Evolutionary conservation across 495 filamentous ascomycete genomes (phyloP).

Genomic region (Tuber indicum): DNA sequence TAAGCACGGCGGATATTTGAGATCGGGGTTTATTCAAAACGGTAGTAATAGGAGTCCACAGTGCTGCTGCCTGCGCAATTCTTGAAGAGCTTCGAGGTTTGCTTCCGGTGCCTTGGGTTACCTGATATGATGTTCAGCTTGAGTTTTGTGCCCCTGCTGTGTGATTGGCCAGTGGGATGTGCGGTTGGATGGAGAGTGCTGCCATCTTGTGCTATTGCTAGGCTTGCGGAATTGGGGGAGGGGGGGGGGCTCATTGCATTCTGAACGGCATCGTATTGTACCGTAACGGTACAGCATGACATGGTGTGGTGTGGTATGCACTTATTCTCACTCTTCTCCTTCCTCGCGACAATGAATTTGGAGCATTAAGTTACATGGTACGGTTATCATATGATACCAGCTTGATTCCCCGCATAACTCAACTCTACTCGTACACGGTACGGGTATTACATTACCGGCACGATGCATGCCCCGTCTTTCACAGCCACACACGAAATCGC

Average conservation of each 20-base stretch:
- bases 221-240: neutral
- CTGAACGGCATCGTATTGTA: neutral
- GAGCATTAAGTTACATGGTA: neutral
- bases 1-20: neutral
- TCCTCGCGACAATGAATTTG: neutral
- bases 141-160: neutral
- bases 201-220: neutral
- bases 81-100: neutral
- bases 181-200: neutral
- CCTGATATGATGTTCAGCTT: neutral
- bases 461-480: neutral
- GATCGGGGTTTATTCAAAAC: neutral
- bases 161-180: neutral
- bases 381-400: neutral
- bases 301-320: neutral
- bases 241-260: neutral
- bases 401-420: too few relatives aligned
- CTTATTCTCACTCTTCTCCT: neutral
- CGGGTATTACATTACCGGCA: neutral
- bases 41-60: too few relatives aligned
- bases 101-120: neutral
- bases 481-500: neutral
- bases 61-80: neutral
- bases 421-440: too few relatives aligned
- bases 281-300: too few relatives aligned